phyloP scores from a whole-genome alignment of 352 stramenopile species.

The Vaucheria bursata region DNA sequence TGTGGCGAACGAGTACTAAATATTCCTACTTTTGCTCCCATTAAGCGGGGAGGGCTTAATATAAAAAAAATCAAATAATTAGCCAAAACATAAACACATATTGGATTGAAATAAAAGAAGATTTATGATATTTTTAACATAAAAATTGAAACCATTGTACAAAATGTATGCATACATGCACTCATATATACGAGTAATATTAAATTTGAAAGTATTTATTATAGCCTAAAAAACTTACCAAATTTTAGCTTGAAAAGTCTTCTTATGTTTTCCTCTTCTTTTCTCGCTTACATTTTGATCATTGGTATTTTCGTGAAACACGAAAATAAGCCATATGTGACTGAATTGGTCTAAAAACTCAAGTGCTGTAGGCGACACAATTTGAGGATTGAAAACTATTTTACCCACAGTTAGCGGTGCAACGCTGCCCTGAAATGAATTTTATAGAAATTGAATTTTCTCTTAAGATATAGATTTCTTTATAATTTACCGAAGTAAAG shows the following conservation, averaged over 20 bases:
- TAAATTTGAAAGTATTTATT: too few relatives aligned
- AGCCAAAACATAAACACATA: too few relatives aligned
- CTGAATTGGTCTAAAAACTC: conserved; percentile 50
- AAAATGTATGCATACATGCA: neutral
- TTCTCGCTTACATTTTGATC: conserved; percentile 11
- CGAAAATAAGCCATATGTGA: conserved; percentile 57
- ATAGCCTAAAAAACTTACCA: too few relatives aligned
- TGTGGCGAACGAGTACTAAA: conserved; percentile 56
- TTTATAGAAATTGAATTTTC: too few relatives aligned
- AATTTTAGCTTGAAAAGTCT: neutral
- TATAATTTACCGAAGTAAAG: too few relatives aligned
- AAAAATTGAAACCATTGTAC: neutral
- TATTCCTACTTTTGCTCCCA: conserved; percentile 49
- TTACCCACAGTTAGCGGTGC: neutral
- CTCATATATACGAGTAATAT: neutral
- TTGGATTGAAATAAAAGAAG: too few relatives aligned
- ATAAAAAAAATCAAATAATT: too few relatives aligned
- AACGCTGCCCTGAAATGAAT: neutral
- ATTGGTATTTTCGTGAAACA: conserved; percentile 60
- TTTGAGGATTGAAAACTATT: conserved; percentile 4
- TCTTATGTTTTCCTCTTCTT: neutral
- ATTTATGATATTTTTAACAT: too few relatives aligned
- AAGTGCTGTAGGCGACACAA: conserved; percentile 39
- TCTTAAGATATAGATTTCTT: too few relatives aligned
- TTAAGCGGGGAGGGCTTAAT: conserved; percentile 52